Evolutionary conservation across 805 yeast species (phyloP).

Genomic region (Ogataea pignaliae): DNA sequence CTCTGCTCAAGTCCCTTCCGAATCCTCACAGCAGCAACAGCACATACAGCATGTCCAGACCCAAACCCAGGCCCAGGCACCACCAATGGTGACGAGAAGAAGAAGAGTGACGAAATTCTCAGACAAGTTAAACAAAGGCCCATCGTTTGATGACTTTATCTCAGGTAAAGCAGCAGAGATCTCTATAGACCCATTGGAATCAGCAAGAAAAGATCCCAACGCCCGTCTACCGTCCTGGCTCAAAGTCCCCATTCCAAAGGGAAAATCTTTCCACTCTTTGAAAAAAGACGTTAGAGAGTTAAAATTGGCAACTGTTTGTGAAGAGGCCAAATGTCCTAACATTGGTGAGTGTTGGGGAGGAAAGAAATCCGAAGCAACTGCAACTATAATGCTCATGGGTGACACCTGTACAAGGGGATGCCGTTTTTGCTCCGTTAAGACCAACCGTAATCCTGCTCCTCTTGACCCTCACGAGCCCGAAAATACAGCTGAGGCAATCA

Average conservation of each 20-base stretch:
- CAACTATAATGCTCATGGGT: slow-evolving; percentile 96
- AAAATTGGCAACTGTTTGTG: slow-evolving; percentile 92
- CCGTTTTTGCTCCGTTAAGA: slow-evolving; percentile 94
- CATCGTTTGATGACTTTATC: slow-evolving; percentile 89
- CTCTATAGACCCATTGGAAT: slow-evolving; percentile 70
- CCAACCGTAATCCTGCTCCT: slow-evolving; percentile 79
- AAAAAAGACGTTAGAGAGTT: slow-evolving; percentile 85
- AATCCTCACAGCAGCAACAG: not conserved
- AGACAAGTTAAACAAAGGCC: slow-evolving; percentile 75
- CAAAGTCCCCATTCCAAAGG: slow-evolving; percentile 95
- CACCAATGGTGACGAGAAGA: slow-evolving; percentile 30
- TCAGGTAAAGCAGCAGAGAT: slow-evolving; percentile 71
- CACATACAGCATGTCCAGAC: not conserved
- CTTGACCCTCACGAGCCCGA: slow-evolving; percentile 97
- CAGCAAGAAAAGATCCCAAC: slow-evolving; percentile 62
- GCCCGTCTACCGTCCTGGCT: slow-evolving; percentile 89
- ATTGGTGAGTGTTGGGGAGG: slow-evolving; percentile 99
- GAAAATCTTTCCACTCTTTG: slow-evolving; percentile 72
- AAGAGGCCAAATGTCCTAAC: slow-evolving; percentile 99
- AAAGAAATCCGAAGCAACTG: slow-evolving; percentile 86
- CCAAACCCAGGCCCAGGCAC: not conserved
- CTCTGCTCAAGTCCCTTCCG: too few relatives aligned
- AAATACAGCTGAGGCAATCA: slow-evolving; percentile 94
- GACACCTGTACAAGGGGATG: slow-evolving; percentile 99
- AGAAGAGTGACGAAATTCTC: slow-evolving; percentile 58